Percentiles rank a stretch among this genome's conserved stretches.
These are phyloP conservation scores for Gaultheria prostrata DNA, from an alignment of 148 eudicot genomes.

Conservation along the genomic window DNA sequence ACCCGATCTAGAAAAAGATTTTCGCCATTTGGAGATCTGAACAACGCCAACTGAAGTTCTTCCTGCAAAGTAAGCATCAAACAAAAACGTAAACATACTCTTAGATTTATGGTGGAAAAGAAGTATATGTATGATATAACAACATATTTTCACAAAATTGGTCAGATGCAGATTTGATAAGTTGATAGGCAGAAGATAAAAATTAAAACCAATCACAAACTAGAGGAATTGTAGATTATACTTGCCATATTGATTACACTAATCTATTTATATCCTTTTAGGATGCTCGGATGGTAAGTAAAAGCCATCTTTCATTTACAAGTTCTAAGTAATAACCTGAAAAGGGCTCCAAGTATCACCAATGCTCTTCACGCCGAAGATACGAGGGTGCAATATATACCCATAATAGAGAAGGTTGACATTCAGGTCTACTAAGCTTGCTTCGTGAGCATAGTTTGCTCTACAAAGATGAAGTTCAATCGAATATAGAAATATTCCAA, in stretches of 20 bases:
- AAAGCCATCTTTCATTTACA: neutral
- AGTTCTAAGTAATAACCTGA: neutral
- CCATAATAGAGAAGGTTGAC: neutral
- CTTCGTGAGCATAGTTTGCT: neutral
- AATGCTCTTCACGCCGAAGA: neutral
- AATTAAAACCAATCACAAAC: neutral
- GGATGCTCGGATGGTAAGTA: neutral
- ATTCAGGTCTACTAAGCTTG: neutral
- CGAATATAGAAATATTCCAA: neutral
- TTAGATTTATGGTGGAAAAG: neutral
- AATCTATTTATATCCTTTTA: neutral
- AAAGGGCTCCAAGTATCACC: neutral
- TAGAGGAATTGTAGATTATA: neutral
- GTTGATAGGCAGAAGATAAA: neutral
- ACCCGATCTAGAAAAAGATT: slow-evolving; percentile 90
- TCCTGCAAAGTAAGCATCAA: slow-evolving; percentile 43
- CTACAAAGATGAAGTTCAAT: neutral
- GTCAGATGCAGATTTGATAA: neutral
- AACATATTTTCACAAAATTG: slow-evolving; percentile 5
- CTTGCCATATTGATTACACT: neutral
- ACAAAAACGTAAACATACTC: neutral
- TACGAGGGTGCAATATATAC: neutral
- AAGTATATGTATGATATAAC: slow-evolving; percentile 4
- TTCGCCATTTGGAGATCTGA: slow-evolving; percentile 53
- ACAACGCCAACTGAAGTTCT: slow-evolving; percentile 78